Evolutionary conservation across 192 early-diverging fungal species (phyloP), one percentile per base, ranked within the genome.

Genomic region (Podila epigama): DNA sequence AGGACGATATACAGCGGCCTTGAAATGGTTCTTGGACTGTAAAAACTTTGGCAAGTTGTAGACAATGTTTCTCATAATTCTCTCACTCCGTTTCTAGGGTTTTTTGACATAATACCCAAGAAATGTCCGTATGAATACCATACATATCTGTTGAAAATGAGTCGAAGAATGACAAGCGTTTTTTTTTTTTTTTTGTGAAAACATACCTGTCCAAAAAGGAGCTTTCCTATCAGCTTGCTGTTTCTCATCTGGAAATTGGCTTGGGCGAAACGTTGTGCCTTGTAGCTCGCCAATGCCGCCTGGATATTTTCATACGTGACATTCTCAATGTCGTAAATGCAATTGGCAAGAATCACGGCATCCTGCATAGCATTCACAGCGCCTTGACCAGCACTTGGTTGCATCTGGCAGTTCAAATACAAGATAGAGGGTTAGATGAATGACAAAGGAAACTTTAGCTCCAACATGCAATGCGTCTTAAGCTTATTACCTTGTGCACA

Each of bases 301-400:
- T 66, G 57, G 25, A 53, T 31, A 41, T 56, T 66, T 33, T 66
- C 64, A n/a, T 56, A 40, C 3, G 64, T 58, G 32, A 39, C 5
- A 9, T 58, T 41, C 12, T 52, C 28, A 5, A 66, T 31, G 31
- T 66, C 64, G 42, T 66, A 66, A 3, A 66, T 34, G 42, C 64
- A 66, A 11, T 66, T 66, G 5, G 54, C 54, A 8, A 66, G 55
- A 0, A 40, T 58, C 9, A 66, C 64, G 20, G 64, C 64, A 50
- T 66, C 64, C 22, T 66, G 64, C 64, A 66, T 66, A n/a, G 64
- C 64, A 58, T 55, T 35, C 27, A 66, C 64, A 10, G 64, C 64
- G 35, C 63, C 41, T 60, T 48, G 41, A 9, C 59, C 59, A 2
- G 28, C 39, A 15, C 28, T 44, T 48, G 39, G 59, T 13, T 60